Evolutionary conservation across 2,329 filamentous ascomycete species (phyloP).

Genomic region (Plenodomus biglobosus): DNA sequence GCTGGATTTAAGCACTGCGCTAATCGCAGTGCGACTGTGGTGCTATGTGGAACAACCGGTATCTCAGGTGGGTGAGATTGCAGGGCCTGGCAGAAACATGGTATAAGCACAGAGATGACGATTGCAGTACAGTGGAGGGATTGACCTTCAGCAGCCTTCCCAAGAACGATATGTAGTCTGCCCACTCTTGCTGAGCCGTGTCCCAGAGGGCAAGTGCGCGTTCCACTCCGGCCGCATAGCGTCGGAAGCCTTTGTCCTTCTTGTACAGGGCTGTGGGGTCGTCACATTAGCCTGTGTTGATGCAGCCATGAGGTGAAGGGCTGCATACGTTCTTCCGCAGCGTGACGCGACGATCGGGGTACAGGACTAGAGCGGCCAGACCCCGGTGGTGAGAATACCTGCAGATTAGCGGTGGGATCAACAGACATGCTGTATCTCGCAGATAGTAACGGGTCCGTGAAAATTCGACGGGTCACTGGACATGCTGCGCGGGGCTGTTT

Average conservation of each 20-base stretch:
- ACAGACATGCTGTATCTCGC: conserved; percentile 41
- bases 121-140: conserved; percentile 13
- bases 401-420: conserved; percentile 41
- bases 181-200: conserved; percentile 94
- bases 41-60: conserved; percentile 76
- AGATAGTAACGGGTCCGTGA: conserved; percentile 17
- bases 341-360: conserved; percentile 74
- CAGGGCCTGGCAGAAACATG: conserved; percentile 63
- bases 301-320: neutral
- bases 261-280: conserved; percentile 56
- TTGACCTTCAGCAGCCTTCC: conserved; percentile 83
- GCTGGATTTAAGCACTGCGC: conserved; percentile 94
- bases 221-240: conserved; percentile 87
- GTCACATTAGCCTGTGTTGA: conserved; percentile 9
- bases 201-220: conserved; percentile 88
- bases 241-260: conserved; percentile 72
- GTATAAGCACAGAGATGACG: conserved; percentile 28
- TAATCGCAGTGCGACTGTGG: conserved; percentile 81
- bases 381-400: conserved; percentile 69
- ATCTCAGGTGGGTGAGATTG: conserved; percentile 78
- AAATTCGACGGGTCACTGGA: conserved; percentile 21
- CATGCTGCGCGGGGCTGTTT: conserved; percentile 29
- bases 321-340: conserved; percentile 71
- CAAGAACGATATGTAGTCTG: conserved; percentile 97
- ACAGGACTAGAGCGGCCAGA: conserved; percentile 79